Evolutionary conservation across 2,329 filamentous ascomycete species (phyloP), one percentile per base, ranked within the genome.

Genomic region (Waltergamsia citrina): DNA sequence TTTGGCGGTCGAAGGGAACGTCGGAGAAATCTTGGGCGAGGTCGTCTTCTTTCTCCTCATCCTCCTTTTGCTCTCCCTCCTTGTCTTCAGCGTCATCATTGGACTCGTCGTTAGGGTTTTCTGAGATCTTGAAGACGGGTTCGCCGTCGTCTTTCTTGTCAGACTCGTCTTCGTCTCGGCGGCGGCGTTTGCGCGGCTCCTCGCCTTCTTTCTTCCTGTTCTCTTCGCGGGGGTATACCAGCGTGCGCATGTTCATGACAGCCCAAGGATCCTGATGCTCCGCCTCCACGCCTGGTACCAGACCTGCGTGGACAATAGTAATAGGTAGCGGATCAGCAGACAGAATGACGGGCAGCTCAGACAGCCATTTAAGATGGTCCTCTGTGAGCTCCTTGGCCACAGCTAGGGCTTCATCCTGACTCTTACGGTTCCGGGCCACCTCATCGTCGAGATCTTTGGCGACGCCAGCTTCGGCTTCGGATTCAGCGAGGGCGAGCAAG

Each of bases 221-320:
- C 17, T 57, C 50, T 33, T 53, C 48, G 20, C 51, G 52, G 6
- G 78, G 60, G 43, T 65, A 68, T 44, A 83, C 68, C 35, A 94
- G 72, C 6, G 78, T 84, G 37, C 87, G 78, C 85, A 98, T 93
- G 51, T 86, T 92, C 87, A 95, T 95, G 26, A 84, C 82, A 33
- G 81, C 79, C 54, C 75, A 78, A 0, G 87, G 81, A 54, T 95
- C 70, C 45, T 81, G 90, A 33, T 71, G 63, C 29, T 79, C 66
- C 11, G 94, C 65, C 1, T 71, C 56, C 1, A 94, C 61, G 5
- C 78, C 81, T 0, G 90, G 85, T 0, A 92, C 78, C 3, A 96
- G 67, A 1, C 92, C 92, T 1, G 76, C 90, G 60, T 96, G 92
- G 6, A 88, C 90, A 5, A 93, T 66, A 38, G 79, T 67, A 23